Evolutionary conservation across 148 eudicot species (phyloP).

Genomic region (Rhododendron vialii): DNA sequence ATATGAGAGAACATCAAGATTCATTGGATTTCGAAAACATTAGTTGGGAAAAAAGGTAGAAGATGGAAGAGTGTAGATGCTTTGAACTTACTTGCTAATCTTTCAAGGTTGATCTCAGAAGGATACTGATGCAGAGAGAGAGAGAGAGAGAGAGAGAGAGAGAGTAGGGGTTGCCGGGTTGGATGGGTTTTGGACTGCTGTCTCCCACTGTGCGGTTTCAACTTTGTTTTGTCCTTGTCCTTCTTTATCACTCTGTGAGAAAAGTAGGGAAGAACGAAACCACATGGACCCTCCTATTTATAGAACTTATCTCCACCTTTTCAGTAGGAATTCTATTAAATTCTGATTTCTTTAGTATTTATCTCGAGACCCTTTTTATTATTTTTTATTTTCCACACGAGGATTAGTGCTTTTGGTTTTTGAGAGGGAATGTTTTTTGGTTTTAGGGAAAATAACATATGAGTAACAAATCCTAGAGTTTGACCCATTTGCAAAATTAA

Average conservation of each 20-base stretch:
- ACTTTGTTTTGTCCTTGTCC: not conserved
- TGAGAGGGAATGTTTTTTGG: not conserved
- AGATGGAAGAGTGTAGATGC: not conserved
- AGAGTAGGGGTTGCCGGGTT: not conserved
- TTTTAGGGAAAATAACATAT: too few species aligned
- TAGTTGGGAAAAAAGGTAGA: not conserved
- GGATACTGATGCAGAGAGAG: not conserved
- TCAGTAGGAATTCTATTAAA: not conserved
- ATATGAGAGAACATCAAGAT: not conserved
- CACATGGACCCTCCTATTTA: not conserved
- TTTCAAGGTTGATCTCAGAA: not conserved
- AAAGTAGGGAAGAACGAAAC: not conserved
- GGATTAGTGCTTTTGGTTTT: not conserved
- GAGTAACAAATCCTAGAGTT: too few species aligned
- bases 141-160: not conserved
- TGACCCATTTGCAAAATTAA: too few species aligned
- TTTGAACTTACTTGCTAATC: not conserved
- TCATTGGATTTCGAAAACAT: not conserved
- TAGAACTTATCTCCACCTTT: not conserved
- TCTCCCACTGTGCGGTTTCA: not conserved
- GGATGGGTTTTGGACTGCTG: not conserved
- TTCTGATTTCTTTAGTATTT: not conserved
- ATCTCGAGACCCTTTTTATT: not conserved
- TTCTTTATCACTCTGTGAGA: not conserved
- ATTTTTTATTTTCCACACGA: not conserved